A percentile compares a stretch with the other conserved stretches of the same genome.
phyloP scores from a whole-genome alignment of 352 stramenopile species.

The Thalassiosira exigua region DNA sequence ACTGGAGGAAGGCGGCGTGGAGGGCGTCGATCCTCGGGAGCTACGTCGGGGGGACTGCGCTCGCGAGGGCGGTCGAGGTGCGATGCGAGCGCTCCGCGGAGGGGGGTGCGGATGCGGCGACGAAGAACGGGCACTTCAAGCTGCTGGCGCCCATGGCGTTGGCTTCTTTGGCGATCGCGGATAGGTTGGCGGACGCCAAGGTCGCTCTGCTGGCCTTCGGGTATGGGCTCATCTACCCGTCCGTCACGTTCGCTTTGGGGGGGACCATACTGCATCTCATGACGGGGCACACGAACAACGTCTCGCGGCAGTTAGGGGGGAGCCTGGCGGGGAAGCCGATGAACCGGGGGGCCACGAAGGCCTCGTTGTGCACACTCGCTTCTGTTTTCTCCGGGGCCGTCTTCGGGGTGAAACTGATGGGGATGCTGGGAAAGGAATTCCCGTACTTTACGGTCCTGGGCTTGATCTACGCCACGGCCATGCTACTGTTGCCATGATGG shows the following conservation, averaged over 20 bases:
- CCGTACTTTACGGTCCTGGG: neutral
- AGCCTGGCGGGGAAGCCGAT: neutral
- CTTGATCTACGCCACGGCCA: neutral
- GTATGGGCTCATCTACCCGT: conserved; percentile 3
- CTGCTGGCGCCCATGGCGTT: neutral
- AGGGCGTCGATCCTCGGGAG: neutral
- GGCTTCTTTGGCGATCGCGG: neutral
- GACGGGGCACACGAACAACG: conserved; percentile 1
- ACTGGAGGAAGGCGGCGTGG: conserved; percentile 1
- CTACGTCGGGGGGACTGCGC: neutral
- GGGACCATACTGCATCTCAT: conserved; percentile 2
- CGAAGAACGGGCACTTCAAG: conserved; percentile 2
- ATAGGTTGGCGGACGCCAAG: neutral
- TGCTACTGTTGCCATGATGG: conserved; percentile 1
- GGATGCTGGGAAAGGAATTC: neutral
- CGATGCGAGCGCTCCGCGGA: neutral
- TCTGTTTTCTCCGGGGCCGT: neutral
- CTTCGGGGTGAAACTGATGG: neutral
- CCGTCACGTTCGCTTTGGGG: neutral
- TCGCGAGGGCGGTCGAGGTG: neutral
- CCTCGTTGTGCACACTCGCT: neutral
- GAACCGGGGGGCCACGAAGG: neutral
- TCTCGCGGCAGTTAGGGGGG: neutral
- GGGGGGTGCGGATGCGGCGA: neutral
- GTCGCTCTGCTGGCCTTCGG: neutral